A percentile compares a stretch with the other conserved stretches of the same genome.
These are phyloP conservation scores for Phialophora tarda DNA, from an alignment of 2,329 filamentous ascomycete species.

Conservation along the genomic window DNA sequence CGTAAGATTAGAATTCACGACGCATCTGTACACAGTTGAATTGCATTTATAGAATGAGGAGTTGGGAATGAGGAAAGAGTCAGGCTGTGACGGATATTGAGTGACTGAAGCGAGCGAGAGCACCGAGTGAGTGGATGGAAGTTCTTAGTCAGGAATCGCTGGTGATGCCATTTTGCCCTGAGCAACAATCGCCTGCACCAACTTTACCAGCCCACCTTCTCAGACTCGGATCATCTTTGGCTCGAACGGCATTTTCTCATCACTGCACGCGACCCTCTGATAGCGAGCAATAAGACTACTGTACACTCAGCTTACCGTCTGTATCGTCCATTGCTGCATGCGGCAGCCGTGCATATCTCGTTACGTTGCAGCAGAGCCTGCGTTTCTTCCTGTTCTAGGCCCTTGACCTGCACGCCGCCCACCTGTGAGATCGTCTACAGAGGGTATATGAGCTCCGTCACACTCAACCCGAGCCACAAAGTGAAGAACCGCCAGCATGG, in stretches of 20 bases:
- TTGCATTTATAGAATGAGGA: background rate
- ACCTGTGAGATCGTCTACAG: constrained; percentile 30
- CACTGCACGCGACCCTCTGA: constrained; percentile 33
- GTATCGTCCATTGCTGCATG: constrained; percentile 26
- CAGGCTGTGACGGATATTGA: background rate
- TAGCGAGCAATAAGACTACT: constrained; percentile 37
- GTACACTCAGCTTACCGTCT: constrained; percentile 42
- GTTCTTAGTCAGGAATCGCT: constrained; percentile 6
- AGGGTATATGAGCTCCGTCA: constrained; percentile 30
- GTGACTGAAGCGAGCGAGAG: background rate
- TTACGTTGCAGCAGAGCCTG: constrained; percentile 22
- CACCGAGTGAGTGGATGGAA: background rate
- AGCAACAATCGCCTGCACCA: constrained; percentile 3
- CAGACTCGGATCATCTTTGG: constrained; percentile 22
- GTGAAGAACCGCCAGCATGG: constrained; percentile 67
- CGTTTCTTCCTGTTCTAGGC: constrained; percentile 36
- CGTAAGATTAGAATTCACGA: background rate
- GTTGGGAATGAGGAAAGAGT: background rate
- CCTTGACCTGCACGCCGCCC: constrained; percentile 32
- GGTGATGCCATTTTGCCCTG: constrained; percentile 11
- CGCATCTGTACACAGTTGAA: background rate
- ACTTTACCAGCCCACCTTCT: constrained; percentile 21
- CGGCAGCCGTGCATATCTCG: constrained; percentile 18
- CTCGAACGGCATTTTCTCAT: constrained; percentile 21
- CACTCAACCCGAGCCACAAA: constrained; percentile 18